These are phyloP conservation scores for Nelumbo lutea DNA, from an alignment of 164 flowering plant genomes.

Conservation along the genomic window DNA sequence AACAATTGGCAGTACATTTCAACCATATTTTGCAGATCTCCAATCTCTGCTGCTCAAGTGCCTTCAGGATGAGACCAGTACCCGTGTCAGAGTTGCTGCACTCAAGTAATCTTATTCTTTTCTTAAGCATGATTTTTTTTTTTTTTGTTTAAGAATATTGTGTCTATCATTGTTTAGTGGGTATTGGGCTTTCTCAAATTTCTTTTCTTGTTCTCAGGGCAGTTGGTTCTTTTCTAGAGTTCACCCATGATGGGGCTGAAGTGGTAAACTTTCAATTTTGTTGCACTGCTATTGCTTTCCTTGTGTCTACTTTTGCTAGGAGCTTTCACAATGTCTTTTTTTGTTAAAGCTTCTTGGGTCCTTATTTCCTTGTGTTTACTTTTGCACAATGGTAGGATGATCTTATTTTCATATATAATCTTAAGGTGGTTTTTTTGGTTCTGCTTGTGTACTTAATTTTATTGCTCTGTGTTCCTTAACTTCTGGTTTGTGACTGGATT, in stretches of 20 bases:
- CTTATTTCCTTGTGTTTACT: too few species aligned
- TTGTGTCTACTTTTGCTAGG: background rate
- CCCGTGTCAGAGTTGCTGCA: conserved; percentile 92
- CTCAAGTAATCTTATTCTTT: conserved; percentile 56
- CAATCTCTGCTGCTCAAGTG: conserved; percentile 84
- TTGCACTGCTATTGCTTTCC: background rate
- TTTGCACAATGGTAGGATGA: background rate
- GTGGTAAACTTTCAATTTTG: conserved; percentile 56
- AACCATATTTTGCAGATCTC: conserved; percentile 67
- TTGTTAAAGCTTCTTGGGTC: too few species aligned
- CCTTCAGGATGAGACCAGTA: conserved; percentile 87
- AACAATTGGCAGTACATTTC: conserved; percentile 82
- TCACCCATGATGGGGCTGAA: conserved; percentile 71
- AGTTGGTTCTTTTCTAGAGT: conserved; percentile 91
- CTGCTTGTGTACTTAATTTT: too few species aligned
- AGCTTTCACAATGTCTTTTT: background rate
- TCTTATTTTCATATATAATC: background rate
- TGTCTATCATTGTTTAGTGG: too few species aligned
- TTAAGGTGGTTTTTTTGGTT: background rate
- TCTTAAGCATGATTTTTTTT: too few species aligned
- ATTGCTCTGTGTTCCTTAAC: background rate
- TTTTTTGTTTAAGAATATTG: too few species aligned
- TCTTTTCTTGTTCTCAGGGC: conserved; percentile 51
- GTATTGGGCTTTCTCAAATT: background rate
- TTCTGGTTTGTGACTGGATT: too few species aligned